Percentiles rank a stretch among this genome's conserved stretches.
phyloP scores from a whole-genome alignment of 495 filamentous ascomycete genomes.

The Aspergillus steynii region DNA sequence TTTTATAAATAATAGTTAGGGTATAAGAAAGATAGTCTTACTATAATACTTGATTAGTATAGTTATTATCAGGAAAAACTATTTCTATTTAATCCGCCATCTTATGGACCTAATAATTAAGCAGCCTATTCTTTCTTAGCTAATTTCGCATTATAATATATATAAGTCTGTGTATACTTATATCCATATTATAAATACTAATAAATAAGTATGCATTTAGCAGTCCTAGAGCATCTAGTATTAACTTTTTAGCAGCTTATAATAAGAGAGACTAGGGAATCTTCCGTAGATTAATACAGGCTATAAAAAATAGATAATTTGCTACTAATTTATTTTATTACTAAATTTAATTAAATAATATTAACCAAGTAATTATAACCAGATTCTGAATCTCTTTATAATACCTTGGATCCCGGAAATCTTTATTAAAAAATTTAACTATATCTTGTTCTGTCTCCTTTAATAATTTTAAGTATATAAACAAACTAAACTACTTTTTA shows the following conservation, averaged over 20 bases:
- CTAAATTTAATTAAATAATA: conserved; percentile 49
- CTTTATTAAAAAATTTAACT: conserved; percentile 36
- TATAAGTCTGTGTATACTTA: conserved; percentile 35
- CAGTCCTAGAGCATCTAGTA: too few species aligned
- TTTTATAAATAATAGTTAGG: conserved; percentile 6
- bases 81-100: conserved; percentile 16
- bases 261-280: too few species aligned
- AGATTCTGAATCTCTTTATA: conserved; percentile 37
- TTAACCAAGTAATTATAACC: conserved; percentile 45
- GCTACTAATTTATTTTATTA: conserved; percentile 28
- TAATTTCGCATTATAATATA: conserved; percentile 35
- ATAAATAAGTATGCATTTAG: conserved; percentile 27
- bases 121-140: conserved; percentile 22
- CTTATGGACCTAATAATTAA: conserved; percentile 13
- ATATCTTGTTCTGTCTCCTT: conserved; percentile 28
- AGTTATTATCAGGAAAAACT: conserved; percentile 23
- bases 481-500: conserved; percentile 29
- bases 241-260: too few species aligned
- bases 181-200: conserved; percentile 12
- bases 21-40: conserved; percentile 30
- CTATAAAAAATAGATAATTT: conserved; percentile 42
- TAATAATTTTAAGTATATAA: conserved; percentile 33
- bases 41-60: conserved; percentile 26
- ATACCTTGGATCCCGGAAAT: conserved; percentile 38
- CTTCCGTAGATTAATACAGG: too few species aligned